Evolutionary conservation across 2,329 filamentous ascomycete species (phyloP).

Genomic region (Colletotrichum navitas): DNA sequence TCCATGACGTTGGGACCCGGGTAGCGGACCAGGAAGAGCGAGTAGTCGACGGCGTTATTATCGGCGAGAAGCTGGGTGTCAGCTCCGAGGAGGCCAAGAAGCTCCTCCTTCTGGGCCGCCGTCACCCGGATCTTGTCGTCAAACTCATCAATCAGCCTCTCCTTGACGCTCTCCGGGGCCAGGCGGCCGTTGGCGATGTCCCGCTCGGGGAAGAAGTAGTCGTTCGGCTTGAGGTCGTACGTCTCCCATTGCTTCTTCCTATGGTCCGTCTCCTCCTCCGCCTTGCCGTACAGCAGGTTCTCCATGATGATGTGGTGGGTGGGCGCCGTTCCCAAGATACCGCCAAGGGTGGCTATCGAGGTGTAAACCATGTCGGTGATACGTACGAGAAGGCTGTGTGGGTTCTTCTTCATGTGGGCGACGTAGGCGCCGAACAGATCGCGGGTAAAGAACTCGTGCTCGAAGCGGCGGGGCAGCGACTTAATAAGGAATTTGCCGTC

Average conservation of each 20-base stretch:
- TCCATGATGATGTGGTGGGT: constrained; percentile 85
- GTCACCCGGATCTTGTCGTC: constrained; percentile 73
- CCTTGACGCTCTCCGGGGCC: constrained; percentile 73
- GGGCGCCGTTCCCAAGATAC: constrained; percentile 70
- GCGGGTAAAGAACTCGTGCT: constrained; percentile 76
- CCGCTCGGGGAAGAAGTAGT: constrained; percentile 82
- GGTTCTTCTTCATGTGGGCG: constrained; percentile 71
- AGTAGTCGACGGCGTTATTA: constrained; percentile 80
- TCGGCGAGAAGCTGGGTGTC: constrained; percentile 74
- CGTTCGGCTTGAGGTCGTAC: constrained; percentile 80
- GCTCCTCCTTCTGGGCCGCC: constrained; percentile 64
- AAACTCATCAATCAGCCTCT: constrained; percentile 76
- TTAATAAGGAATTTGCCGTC: constrained; percentile 79
- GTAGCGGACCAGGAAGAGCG: constrained; percentile 75
- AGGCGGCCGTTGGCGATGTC: constrained; percentile 76
- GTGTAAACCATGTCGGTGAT: constrained; percentile 78
- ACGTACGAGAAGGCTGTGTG: constrained; percentile 73
- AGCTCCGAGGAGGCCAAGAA: constrained; percentile 66
- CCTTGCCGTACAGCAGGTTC: constrained; percentile 75
- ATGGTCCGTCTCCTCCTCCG: constrained; percentile 55
- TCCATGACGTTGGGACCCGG: constrained; percentile 43
- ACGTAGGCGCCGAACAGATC: constrained; percentile 76
- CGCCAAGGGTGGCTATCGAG: constrained; percentile 68
- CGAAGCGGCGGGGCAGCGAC: constrained; percentile 76
- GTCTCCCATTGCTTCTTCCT: constrained; percentile 69